These are phyloP conservation scores for Biscutella laevigata DNA, from an alignment of 441 rosid species.

Conservation along the genomic window DNA sequence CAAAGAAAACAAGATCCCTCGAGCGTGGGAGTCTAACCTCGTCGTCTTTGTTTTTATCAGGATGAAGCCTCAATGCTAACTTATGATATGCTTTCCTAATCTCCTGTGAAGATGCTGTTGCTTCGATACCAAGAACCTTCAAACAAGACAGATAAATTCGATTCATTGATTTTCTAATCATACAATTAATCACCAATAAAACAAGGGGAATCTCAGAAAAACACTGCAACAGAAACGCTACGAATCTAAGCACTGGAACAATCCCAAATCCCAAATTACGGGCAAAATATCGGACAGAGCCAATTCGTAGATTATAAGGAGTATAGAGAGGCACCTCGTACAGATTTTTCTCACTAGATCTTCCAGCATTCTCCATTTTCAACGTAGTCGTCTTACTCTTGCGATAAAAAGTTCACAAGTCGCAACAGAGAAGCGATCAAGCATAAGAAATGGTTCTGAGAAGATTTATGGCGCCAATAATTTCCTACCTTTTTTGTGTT, in stretches of 20 bases:
- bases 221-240: neutral
- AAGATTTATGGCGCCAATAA: slow-evolving; percentile 19
- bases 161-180: neutral
- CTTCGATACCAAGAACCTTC: slow-evolving; percentile 75
- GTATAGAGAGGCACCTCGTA: slow-evolving; percentile 46
- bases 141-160: neutral
- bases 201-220: neutral
- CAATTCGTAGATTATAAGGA: neutral
- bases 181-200: neutral
- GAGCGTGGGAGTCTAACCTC: slow-evolving; percentile 37
- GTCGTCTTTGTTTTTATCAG: slow-evolving; percentile 86
- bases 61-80: slow-evolving; percentile 80
- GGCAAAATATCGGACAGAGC: neutral
- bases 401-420: neutral
- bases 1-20: neutral
- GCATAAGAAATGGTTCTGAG: neutral
- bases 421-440: neutral
- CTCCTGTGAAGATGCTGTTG: slow-evolving; percentile 65
- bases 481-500: neutral
- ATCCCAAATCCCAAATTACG: neutral
- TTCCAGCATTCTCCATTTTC: slow-evolving; percentile 30
- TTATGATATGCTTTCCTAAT: slow-evolving; percentile 86
- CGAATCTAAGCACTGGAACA: neutral
- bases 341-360: slow-evolving; percentile 32
- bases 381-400: neutral